These are phyloP conservation scores for Pluteus cervinus DNA, from an alignment of 768 basidiomycete species.

Conservation along the genomic window DNA sequence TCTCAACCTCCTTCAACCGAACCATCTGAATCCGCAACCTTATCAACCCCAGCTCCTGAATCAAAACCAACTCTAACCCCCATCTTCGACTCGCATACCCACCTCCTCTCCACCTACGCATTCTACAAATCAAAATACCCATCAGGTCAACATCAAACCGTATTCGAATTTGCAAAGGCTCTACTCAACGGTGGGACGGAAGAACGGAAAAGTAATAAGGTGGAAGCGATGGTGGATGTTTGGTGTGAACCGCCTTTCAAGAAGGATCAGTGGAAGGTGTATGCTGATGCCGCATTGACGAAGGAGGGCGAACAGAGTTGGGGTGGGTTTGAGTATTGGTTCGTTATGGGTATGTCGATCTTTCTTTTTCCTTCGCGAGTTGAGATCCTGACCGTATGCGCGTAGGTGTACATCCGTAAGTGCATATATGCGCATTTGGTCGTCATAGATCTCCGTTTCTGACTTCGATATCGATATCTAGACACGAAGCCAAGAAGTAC, in stretches of 20 bases:
- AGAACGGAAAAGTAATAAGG: too few species aligned
- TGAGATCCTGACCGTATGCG: constrained; percentile 3
- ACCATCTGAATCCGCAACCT: too few species aligned
- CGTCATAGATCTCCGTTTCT: background rate
- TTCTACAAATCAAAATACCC: constrained; percentile 60
- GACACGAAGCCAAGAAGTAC: constrained; percentile 71
- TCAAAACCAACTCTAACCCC: constrained; percentile 25
- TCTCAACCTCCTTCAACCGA: too few species aligned
- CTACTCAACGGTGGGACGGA: constrained; percentile 52
- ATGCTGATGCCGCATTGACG: constrained; percentile 65
- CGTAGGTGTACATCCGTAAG: constrained; percentile 71
- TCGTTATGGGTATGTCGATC: constrained; percentile 62
- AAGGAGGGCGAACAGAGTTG: constrained; percentile 43
- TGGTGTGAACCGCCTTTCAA: constrained; percentile 82
- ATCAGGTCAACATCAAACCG: constrained; percentile 40
- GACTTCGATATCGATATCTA: constrained; percentile 13
- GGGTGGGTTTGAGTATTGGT: constrained; percentile 75
- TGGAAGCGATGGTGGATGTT: constrained; percentile 74
- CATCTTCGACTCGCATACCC: constrained; percentile 83
- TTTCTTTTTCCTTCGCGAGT: background rate
- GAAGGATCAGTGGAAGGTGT: constrained; percentile 55
- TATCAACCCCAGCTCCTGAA: too few species aligned
- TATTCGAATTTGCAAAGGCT: constrained; percentile 65
- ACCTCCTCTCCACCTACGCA: constrained; percentile 69
- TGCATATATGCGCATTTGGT: constrained; percentile 1